These are phyloP conservation scores for Neurospora sp. DNA, from an alignment of 495 filamentous ascomycete genomes.

Conservation along the genomic window DNA sequence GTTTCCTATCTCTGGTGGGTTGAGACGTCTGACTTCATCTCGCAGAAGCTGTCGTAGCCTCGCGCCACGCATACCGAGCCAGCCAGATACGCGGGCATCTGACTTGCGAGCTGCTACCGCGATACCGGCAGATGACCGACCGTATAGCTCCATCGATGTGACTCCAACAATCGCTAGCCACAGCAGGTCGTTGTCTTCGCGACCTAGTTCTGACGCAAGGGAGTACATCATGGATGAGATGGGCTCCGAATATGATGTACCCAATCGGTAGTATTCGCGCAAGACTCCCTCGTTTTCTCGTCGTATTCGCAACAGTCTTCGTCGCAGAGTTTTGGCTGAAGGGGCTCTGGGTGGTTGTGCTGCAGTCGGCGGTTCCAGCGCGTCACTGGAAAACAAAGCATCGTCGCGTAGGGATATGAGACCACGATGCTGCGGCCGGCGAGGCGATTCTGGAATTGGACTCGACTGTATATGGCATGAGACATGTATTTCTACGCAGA, in stretches of 20 bases:
- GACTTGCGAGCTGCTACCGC: conserved; percentile 53
- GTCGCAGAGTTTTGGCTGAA: conserved; percentile 59
- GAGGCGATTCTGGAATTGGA: conserved; percentile 40
- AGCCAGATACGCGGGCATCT: conserved; percentile 52
- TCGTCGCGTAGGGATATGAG: conserved; percentile 38
- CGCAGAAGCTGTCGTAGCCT: conserved; percentile 74
- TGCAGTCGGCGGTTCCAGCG: conserved; percentile 39
- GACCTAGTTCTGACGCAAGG: conserved; percentile 84
- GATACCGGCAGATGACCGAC: conserved; percentile 70
- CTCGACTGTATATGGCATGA: conserved; percentile 40
- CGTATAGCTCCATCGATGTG: conserved; percentile 82
- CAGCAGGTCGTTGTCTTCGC: conserved; percentile 91
- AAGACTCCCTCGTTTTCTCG: conserved; percentile 65
- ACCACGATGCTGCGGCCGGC: conserved; percentile 39
- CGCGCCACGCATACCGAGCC: conserved; percentile 74
- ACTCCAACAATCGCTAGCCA: conserved; percentile 93
- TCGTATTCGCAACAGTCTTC: conserved; percentile 61
- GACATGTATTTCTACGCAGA: conserved; percentile 13
- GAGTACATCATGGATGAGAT: conserved; percentile 91
- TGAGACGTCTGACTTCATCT: conserved; percentile 90
- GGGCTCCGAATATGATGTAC: conserved; percentile 87
- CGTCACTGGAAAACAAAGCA: conserved; percentile 29
- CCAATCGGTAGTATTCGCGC: conserved; percentile 70
- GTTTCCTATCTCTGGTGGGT: conserved; percentile 62
- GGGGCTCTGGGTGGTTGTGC: conserved; percentile 51